Base-by-base conservation (phyloP, 73 alveolate species). In the Tetrahymena malaccensis region DNA sequence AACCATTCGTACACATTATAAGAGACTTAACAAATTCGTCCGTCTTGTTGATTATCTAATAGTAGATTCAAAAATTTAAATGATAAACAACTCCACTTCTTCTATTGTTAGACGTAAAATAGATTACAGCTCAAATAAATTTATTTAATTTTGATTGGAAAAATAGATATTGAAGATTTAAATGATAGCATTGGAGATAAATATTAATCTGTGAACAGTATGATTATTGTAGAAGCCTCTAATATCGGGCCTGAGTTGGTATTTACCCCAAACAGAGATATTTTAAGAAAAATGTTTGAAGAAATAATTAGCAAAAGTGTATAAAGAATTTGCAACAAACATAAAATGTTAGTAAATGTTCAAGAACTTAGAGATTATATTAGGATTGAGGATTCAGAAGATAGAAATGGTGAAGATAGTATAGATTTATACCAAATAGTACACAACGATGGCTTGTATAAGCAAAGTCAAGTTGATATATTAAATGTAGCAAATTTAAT, bases 1-100 rank as follows among this genome's bases (percentile, higher is more conserved):
- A 5, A 99, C 99, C 3, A 98, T 98, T 25, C 96, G 99, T 85
- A 97, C 99, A 1, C 99, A 99, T 95, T 99, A 98, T 94, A 99
- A 97, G 94, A 98, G 99, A 95, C 97, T 99, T 44, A 96, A 98
- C 43, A 99, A 98, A 94, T 99, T 98, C 96, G 98, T 99, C 13
- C 97, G 99, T 94, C 97, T 98, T 55, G 97, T 98, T 44, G 99
- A 99, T 96, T 98, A 97, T 95, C 94, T 98, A 93, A 96, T 98
- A 31, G 97, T 98, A 95, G 99, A 99, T 93, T 98, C 99, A 10
- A 99, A 99, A 94, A 97, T 98, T 22, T 44, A 85, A 43, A 85
- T 95, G 95, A 95, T 95, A 84, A 34, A 50, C 33, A 95, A 89
- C 43, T 95, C 97, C 44, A 93, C 94, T 31, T 94, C 93, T 22